phyloP scores from a whole-genome alignment of 441 rosid species.

The Bocquillonia castaneifolia region DNA sequence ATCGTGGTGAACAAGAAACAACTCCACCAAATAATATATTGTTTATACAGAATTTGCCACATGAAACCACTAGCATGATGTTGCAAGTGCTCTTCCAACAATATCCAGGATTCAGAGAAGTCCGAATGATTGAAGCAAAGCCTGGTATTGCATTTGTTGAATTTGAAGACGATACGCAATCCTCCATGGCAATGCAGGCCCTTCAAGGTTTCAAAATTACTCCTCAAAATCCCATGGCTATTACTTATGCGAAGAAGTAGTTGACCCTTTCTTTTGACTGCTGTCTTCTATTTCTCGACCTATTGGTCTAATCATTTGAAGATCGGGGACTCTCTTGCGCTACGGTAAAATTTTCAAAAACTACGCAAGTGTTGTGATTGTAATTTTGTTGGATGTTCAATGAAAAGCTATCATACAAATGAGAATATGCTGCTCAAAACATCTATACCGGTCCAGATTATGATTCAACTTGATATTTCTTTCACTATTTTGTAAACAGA shows the following conservation, averaged over 20 bases:
- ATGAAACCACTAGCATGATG: constrained; percentile 80
- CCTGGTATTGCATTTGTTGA: constrained; percentile 95
- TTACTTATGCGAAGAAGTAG: constrained; percentile 71
- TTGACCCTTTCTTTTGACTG: neutral
- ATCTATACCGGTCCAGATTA: no score
- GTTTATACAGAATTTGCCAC: constrained; percentile 87
- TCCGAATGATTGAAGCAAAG: constrained; percentile 82
- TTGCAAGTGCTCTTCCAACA: constrained; percentile 72
- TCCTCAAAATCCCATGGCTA: constrained; percentile 78
- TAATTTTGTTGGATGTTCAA: neutral
- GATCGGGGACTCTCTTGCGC: constrained; percentile 13
- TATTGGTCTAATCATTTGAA: neutral
- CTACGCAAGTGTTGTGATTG: neutral
- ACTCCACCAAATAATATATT: constrained; percentile 76
- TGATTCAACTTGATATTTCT: no score
- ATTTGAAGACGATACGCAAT: constrained; percentile 82
- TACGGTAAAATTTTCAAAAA: constrained; percentile 1
- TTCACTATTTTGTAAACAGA: no score
- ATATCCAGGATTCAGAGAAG: constrained; percentile 89
- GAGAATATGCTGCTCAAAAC: neutral
- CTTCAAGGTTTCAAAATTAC: constrained; percentile 90
- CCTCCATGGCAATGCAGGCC: constrained; percentile 86
- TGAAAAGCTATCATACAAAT: neutral
- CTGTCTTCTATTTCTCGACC: neutral
- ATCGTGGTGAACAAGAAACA: constrained; percentile 44